Base-by-base conservation (phyloP, 306 rosid genomes). In the Prunus mira region DNA sequence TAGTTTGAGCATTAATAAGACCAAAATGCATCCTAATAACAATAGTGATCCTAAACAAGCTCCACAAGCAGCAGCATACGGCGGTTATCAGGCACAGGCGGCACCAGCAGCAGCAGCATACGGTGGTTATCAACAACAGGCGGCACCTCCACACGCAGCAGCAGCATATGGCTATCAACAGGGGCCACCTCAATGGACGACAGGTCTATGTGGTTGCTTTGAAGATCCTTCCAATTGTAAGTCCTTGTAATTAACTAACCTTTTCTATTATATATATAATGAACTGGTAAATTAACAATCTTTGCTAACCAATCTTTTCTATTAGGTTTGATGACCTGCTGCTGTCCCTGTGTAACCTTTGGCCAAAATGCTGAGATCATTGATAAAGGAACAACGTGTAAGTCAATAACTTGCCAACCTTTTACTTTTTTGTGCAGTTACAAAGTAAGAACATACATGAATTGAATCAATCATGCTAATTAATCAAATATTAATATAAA, bases 281-380 rank as follows among this genome's bases (percentile, higher is more conserved):
- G 41, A 34, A 34, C 2, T 5, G 41, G 41, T 34, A 34, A 34
- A 34, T 34, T 34, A 34, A 34, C 41, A 34, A 34, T 34, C 41
- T 34, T 34, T 6, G 41, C 41, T 34, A 34, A 34, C 41, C 41
- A 34, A 34, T 34, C 41, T 34, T 34, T 34, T 34, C 41, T 34
- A 67, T 3, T 61, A 74, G 78, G 78, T 60, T 13, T 47, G 25
- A 25, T 14, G 3, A 61, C 78, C 7, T 74, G 78, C n/a, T 74
- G 78, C 69, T 74, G 78, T 49, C 78, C 78, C 57, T 74, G n/a
- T 24, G 19, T 74, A 74, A 45, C 78, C 58, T 74, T 74, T 19
- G 78, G 78, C 12, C 45, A 63, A 61, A 74, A 61, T 28, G 78
- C 69, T 25, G 69, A 74, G 60, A 27, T 74, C 69, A 60, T 74